Conservation (phyloP, 2,329 filamentous ascomycete species). For the Mycosphaerella sp. region DNA sequence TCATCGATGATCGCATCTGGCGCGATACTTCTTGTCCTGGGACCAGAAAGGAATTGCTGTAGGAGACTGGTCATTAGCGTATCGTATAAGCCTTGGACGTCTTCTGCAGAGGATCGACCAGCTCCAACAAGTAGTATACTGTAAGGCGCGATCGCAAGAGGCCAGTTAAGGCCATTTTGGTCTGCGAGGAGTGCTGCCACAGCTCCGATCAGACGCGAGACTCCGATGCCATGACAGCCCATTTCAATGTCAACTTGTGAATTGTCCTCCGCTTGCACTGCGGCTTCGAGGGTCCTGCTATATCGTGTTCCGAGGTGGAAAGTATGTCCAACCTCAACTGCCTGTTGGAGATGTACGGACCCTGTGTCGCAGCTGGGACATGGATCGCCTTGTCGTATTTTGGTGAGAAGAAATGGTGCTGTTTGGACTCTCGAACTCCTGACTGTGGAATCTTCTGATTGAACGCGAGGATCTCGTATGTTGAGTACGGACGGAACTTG, state of each 20-base stretch:
- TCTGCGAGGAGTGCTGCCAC: constrained; percentile 72
- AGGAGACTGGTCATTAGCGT: constrained; percentile 35
- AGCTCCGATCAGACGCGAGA: constrained; percentile 83
- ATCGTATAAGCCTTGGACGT: constrained; percentile 53
- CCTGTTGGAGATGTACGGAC: constrained; percentile 60
- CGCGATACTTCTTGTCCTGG: constrained; percentile 5
- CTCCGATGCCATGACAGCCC: constrained; percentile 94
- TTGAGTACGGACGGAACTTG: neutral
- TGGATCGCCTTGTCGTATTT: constrained; percentile 58
- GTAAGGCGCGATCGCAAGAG: constrained; percentile 76
- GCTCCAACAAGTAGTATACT: constrained; percentile 61
- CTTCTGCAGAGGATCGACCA: constrained; percentile 11
- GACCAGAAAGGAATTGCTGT: neutral
- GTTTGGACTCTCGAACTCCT: neutral
- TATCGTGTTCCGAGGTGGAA: constrained; percentile 92
- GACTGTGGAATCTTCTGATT: neutral
- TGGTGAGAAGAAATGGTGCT: constrained; percentile 55
- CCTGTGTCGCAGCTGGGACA: constrained; percentile 61
- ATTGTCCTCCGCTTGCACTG: constrained; percentile 42
- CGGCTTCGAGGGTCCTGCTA: constrained; percentile 64
- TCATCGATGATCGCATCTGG: constrained; percentile 69
- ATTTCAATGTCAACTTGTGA: constrained; percentile 64
- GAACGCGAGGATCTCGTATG: constrained; percentile 16
- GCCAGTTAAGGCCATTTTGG: constrained; percentile 75
- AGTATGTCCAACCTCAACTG: constrained; percentile 89